Percentiles rank a stretch among this genome's conserved stretches.
These are phyloP conservation scores for Pholiota adiposa DNA, from an alignment of 1,284 basidiomycete species.

Conservation along the genomic window DNA sequence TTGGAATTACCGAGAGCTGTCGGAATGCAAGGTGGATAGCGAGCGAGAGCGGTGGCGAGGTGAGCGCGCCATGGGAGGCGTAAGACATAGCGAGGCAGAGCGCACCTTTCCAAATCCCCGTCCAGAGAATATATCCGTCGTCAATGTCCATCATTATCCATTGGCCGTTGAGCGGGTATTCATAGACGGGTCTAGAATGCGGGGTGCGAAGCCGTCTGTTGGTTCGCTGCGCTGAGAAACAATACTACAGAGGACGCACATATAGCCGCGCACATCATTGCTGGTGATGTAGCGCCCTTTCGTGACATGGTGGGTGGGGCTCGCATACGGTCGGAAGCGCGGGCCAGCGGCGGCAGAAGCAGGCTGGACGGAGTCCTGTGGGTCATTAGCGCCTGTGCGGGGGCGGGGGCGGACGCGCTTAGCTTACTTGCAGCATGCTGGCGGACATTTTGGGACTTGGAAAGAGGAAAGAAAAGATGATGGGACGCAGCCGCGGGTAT, in stretches of 20 bases:
- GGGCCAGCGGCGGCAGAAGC: slow-evolving; percentile 48
- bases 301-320: slow-evolving; percentile 77
- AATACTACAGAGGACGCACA: slow-evolving; percentile 49
- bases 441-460: slow-evolving; percentile 34
- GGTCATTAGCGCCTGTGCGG: slow-evolving; percentile 11
- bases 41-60: no score
- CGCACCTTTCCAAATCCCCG: slow-evolving; percentile 87
- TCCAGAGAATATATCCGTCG: slow-evolving; percentile 86
- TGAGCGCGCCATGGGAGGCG: background rate
- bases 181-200: slow-evolving; percentile 80
- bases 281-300: slow-evolving; percentile 86
- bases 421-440: slow-evolving; percentile 41
- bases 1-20: slow-evolving; percentile 83
- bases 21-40: slow-evolving; percentile 10
- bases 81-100: background rate
- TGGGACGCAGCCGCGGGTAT: slow-evolving; percentile 21
- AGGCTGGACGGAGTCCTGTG: slow-evolving; percentile 56
- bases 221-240: background rate
- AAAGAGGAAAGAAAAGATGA: slow-evolving; percentile 24
- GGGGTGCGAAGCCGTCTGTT: background rate
- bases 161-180: slow-evolving; percentile 84
- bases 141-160: slow-evolving; percentile 95
- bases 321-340: slow-evolving; percentile 77
- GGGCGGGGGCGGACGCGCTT: slow-evolving; percentile 17
- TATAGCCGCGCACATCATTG: slow-evolving; percentile 86